phyloP scores from a whole-genome alignment of 2,329 filamentous ascomycete species.

The Fusarium buxicola region DNA sequence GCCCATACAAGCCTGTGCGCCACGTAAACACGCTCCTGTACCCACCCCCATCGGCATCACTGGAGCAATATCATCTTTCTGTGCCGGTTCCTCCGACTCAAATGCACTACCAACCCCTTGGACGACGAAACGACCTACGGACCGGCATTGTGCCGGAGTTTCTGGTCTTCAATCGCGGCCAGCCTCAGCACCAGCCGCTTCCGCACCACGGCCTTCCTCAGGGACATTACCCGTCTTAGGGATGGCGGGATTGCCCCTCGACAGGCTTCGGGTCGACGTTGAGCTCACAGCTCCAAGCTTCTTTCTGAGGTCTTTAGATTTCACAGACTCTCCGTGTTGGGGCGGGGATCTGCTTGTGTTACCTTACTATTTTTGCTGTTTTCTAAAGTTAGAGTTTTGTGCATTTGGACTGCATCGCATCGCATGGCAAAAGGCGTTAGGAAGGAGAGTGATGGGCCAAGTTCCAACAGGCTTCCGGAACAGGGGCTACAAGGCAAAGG shows the following conservation, averaged over 20 bases:
- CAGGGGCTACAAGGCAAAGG: conserved; percentile 26
- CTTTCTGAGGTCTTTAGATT: conserved; percentile 13
- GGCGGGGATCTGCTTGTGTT: conserved; percentile 16
- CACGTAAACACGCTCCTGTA: conserved; percentile 92
- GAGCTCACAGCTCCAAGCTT: conserved; percentile 1
- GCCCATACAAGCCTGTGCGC: conserved; percentile 91
- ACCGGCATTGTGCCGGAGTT: conserved; percentile 79
- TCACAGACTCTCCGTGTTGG: conserved; percentile 2
- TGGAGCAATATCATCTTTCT: conserved; percentile 77
- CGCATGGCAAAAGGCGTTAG: conserved; percentile 49
- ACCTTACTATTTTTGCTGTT: conserved; percentile 35
- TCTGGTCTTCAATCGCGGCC: conserved; percentile 51
- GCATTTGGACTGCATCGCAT: conserved; percentile 44
- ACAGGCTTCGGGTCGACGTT: conserved; percentile 2
- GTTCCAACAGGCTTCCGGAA: conserved; percentile 25
- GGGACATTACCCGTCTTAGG: conserved; percentile 53
- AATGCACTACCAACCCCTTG: conserved; percentile 86
- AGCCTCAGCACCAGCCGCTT: conserved; percentile 46
- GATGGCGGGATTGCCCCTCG: conserved; percentile 38
- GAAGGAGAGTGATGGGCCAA: conserved; percentile 34
- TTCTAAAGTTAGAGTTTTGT: conserved; percentile 32
- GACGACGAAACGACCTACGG: conserved; percentile 74
- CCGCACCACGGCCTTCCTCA: conserved; percentile 45
- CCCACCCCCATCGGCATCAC: conserved; percentile 82
- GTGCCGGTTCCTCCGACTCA: conserved; percentile 71